Percentiles rank a stretch among this genome's conserved stretches.
Conservation (phyloP, 2,329 filamentous ascomycete species). For the Lasiodiplodia sp. region DNA sequence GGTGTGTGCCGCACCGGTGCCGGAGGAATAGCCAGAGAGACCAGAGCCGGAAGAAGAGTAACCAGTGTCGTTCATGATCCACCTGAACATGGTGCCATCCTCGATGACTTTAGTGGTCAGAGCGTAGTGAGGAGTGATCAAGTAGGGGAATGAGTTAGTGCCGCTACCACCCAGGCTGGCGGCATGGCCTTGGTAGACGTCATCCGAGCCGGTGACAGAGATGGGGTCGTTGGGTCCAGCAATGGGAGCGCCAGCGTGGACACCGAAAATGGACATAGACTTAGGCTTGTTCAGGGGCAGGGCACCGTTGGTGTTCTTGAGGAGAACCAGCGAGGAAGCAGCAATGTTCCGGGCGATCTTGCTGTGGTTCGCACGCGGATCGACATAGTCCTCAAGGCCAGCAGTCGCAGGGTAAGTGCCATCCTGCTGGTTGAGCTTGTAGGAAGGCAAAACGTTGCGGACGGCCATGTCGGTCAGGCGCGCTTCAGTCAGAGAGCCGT, state of each 20-base stretch:
- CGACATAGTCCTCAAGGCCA: constrained; percentile 26
- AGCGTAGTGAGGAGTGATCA: constrained; percentile 52
- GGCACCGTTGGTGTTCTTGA: constrained; percentile 59
- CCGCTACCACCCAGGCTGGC: constrained; percentile 52
- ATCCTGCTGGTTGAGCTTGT: constrained; percentile 53
- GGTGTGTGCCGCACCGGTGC: constrained; percentile 25
- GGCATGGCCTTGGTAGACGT: constrained; percentile 53
- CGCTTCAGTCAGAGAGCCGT: constrained; percentile 49
- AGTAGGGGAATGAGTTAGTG: constrained; percentile 47
- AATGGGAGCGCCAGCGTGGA: constrained; percentile 56
- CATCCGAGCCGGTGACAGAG: constrained; percentile 37
- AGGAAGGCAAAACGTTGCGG: constrained; percentile 57
- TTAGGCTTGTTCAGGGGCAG: constrained; percentile 62
- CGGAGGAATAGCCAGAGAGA: constrained; percentile 14
- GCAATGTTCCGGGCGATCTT: constrained; percentile 49
- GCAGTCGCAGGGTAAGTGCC: constrained; percentile 50
- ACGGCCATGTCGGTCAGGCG: constrained; percentile 57
- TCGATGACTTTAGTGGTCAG: constrained; percentile 40
- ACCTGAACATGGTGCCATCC: constrained; percentile 27
- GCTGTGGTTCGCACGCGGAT: constrained; percentile 45
- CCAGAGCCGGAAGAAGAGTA: constrained; percentile 6
- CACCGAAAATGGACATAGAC: constrained; percentile 59
- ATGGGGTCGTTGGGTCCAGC: constrained; percentile 54
- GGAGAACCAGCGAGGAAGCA: constrained; percentile 49
- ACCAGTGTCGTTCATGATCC: constrained; percentile 28